These are phyloP conservation scores for Astrocystis sublimbata DNA, from an alignment of 495 filamentous ascomycete species.

Conservation along the genomic window DNA sequence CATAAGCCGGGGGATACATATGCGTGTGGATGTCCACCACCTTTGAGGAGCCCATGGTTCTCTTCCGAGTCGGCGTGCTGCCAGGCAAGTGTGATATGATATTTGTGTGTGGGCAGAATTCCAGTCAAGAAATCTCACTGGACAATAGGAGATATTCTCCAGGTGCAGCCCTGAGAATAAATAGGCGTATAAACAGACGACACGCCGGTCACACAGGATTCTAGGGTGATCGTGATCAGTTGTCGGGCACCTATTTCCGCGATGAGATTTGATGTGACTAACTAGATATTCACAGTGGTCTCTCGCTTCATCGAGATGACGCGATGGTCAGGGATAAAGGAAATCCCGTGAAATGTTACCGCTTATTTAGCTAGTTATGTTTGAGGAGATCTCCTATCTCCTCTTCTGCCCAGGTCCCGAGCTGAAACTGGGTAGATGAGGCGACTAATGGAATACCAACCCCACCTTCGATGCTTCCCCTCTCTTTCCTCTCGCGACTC, in stretches of 20 bases:
- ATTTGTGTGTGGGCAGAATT: not conserved
- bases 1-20: slow-evolving; percentile 84
- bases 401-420: not conserved
- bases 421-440: not conserved
- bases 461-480: slow-evolving; percentile 13
- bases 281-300: not conserved
- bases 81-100: not conserved
- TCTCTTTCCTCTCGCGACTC: not conserved
- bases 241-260: not conserved
- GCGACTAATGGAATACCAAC: slow-evolving; percentile 6
- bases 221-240: not conserved
- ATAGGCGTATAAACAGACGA: not conserved
- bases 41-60: slow-evolving; percentile 24
- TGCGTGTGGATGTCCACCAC: slow-evolving; percentile 94
- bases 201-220: not conserved
- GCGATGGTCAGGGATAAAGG: not conserved
- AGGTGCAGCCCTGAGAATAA: not conserved
- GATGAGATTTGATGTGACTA: not conserved
- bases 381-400: not conserved
- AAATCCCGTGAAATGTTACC: not conserved
- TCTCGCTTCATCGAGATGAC: not conserved
- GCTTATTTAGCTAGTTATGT: not conserved
- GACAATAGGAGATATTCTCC: not conserved
- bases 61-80: not conserved
- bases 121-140: not conserved